phyloP scores from a whole-genome alignment of 257 asterid genomes.

The Eucommia ulmoides region DNA sequence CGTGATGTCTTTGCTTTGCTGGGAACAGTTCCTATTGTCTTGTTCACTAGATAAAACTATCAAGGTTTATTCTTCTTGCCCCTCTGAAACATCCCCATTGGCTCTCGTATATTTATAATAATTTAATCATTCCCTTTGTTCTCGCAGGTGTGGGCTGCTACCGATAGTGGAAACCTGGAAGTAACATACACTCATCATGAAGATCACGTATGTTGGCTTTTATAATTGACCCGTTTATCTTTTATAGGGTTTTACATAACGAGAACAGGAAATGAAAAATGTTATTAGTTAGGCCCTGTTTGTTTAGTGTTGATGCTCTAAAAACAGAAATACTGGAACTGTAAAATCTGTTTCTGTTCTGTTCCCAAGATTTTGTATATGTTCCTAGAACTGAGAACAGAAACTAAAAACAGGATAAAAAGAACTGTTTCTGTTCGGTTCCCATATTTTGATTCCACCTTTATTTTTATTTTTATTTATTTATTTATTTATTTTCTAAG shows the following conservation, averaged over 20 bases:
- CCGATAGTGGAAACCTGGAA: slow-evolving; percentile 79
- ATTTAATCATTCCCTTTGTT: slow-evolving; percentile 8
- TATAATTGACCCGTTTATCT: too few relatives aligned
- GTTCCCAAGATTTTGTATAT: too few relatives aligned
- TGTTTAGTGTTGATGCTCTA: too few relatives aligned
- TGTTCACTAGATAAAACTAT: slow-evolving; percentile 91
- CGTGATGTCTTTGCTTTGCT: slow-evolving; percentile 94
- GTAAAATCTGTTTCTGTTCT: too few relatives aligned
- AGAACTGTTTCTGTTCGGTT: too few relatives aligned
- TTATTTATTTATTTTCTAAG: background rate
- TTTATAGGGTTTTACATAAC: too few relatives aligned
- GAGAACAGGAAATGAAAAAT: too few relatives aligned
- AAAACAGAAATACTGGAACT: too few relatives aligned
- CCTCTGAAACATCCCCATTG: slow-evolving; percentile 2
- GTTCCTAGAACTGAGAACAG: too few relatives aligned
- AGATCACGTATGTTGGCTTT: slow-evolving; percentile 67
- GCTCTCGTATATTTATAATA: background rate
- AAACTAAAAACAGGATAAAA: too few relatives aligned
- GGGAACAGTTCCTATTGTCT: slow-evolving; percentile 95
- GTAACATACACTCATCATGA: slow-evolving; percentile 81
- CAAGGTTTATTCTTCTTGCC: slow-evolving; percentile 31
- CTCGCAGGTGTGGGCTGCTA: slow-evolving; percentile 73
- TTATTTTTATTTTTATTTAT: background rate
- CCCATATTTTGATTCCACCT: too few relatives aligned
- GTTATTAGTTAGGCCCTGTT: too few relatives aligned